Conservation (phyloP, 2,329 filamentous ascomycete genomes). For the Neurospora crassa region DNA sequence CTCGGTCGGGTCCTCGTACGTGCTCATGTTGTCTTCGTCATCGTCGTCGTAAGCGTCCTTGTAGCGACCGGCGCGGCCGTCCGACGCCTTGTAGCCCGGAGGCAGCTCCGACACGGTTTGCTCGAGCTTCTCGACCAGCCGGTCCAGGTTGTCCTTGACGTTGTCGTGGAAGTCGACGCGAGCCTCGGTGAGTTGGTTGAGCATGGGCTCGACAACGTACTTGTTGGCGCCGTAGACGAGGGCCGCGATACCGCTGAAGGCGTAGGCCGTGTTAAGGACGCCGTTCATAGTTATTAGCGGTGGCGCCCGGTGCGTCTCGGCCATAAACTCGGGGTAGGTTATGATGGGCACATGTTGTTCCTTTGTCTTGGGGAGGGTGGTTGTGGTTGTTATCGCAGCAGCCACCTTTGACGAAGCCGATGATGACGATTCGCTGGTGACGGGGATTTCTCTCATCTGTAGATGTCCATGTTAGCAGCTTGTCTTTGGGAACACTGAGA, state of each 20-base stretch:
- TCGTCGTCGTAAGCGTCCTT: constrained; percentile 12
- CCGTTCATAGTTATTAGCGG: constrained; percentile 53
- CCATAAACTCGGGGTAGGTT: constrained; percentile 62
- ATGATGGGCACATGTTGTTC: constrained; percentile 48
- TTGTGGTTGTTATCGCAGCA: constrained; percentile 8
- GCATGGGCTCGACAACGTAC: constrained; percentile 57
- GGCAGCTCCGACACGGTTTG: constrained; percentile 53
- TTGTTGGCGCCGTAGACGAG: constrained; percentile 62
- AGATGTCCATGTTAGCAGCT: constrained; percentile 1
- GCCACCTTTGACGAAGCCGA: constrained; percentile 23
- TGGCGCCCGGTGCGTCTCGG: constrained; percentile 43
- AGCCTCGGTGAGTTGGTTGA: constrained; percentile 40
- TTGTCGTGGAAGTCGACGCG: constrained; percentile 43
- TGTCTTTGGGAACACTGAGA: not conserved
- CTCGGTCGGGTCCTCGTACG: constrained; percentile 58
- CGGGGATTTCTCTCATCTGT: constrained; percentile 9
- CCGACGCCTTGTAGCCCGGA: constrained; percentile 16
- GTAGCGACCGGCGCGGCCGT: constrained; percentile 7
- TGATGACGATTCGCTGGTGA: constrained; percentile 9
- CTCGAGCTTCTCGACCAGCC: constrained; percentile 42
- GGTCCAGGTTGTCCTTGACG: constrained; percentile 34
- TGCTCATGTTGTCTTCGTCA: constrained; percentile 28
- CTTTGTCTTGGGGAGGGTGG: constrained; percentile 10
- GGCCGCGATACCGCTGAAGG: constrained; percentile 47
- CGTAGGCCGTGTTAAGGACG: constrained; percentile 50